A percentile compares a stretch with the other conserved stretches of the same genome.
These are phyloP conservation scores for Coemansia sp. DNA, from an alignment of 192 early-diverging fungal species.

Conservation along the genomic window DNA sequence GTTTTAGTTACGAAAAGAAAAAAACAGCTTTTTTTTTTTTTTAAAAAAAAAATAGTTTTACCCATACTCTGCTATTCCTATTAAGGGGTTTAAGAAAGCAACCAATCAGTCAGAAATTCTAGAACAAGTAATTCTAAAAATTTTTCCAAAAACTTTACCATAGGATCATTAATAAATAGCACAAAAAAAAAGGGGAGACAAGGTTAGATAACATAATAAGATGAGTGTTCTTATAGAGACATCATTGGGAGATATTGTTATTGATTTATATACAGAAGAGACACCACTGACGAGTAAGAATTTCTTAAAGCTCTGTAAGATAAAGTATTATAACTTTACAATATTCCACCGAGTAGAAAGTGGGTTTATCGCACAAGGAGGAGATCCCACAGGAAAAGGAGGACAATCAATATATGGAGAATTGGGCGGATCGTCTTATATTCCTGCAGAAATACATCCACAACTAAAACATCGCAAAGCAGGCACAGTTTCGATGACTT, in stretches of 20 bases:
- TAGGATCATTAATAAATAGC: too few species aligned
- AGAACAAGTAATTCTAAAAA: too few species aligned
- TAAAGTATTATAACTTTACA: constrained; percentile 81
- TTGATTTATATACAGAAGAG: constrained; percentile 37
- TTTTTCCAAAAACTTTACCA: too few species aligned
- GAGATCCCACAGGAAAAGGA: constrained; percentile 93
- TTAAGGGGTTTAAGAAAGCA: too few species aligned
- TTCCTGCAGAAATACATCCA: constrained; percentile 67
- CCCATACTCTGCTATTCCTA: too few species aligned
- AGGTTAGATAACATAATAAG: too few species aligned
- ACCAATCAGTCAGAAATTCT: too few species aligned
- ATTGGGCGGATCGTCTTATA: constrained; percentile 59
- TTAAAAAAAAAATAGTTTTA: too few species aligned
- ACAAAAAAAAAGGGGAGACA: too few species aligned
- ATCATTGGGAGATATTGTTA: constrained; percentile 57
- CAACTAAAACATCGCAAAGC: constrained; percentile 71
- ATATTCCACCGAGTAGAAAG: constrained; percentile 78
- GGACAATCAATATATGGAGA: constrained; percentile 67
- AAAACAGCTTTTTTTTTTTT: too few species aligned
- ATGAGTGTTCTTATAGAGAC: constrained; percentile 87
- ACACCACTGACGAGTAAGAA: constrained; percentile 85
- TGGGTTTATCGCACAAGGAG: constrained; percentile 94
- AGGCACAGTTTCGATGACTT: constrained; percentile 90
- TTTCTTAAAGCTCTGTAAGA: constrained; percentile 82
- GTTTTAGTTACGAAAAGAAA: too few species aligned